Conservation (phyloP, 805 yeast species). For the Saccharomyces jurei region DNA sequence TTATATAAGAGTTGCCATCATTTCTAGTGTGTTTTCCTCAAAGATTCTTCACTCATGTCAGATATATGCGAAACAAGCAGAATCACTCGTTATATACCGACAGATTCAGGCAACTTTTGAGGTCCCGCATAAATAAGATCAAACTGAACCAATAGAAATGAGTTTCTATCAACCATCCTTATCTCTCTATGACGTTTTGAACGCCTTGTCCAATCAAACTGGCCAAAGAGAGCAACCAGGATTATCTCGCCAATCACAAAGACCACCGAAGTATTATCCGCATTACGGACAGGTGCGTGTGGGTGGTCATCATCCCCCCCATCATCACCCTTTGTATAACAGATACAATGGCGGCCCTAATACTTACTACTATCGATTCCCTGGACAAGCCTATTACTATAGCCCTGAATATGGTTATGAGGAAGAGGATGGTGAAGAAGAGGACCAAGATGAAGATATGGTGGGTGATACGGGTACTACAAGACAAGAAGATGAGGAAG, state of each 20-base stretch:
- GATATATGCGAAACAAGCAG: not conserved
- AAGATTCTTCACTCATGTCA: not conserved
- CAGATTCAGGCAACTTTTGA: not conserved
- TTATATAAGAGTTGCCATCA: not conserved
- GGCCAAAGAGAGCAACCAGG: conserved; percentile 9
- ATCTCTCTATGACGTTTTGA: conserved; percentile 25
- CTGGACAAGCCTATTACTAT: conserved; percentile 20
- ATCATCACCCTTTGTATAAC: not conserved
- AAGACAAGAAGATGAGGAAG: conserved; percentile 3
- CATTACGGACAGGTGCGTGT: conserved; percentile 1
- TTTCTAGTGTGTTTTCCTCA: no score
- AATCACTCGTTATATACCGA: not conserved
- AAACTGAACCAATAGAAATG: conserved; percentile 8
- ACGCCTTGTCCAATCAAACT: conserved; percentile 21
- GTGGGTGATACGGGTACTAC: conserved; percentile 5
- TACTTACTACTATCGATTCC: conserved; percentile 8
- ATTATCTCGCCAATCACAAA: conserved; percentile 4
- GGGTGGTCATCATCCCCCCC: conserved; percentile 2
- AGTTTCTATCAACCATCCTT: conserved; percentile 27
- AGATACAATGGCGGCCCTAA: conserved; percentile 5
- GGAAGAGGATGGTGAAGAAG: conserved; percentile 30
- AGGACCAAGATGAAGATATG: conserved; percentile 11
- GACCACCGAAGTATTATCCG: not conserved
- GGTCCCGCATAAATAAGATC: not conserved
- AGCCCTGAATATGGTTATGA: conserved; percentile 25